Base-by-base conservation (phyloP, 345 rosid species). In the Clausena lansium region DNA sequence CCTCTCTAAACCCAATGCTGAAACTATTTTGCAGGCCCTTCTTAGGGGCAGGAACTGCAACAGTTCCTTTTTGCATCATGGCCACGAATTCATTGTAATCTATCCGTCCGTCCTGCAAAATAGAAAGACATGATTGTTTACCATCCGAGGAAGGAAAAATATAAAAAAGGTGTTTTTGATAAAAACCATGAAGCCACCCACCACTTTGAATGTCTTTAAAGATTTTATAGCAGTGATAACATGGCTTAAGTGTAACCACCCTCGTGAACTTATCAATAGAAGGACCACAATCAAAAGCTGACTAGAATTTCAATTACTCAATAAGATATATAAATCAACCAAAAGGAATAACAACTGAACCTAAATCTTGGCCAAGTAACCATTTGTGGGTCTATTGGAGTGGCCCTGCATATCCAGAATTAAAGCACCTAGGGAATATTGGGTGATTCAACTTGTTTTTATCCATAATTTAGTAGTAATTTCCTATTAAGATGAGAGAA, bases 61-160 rank as follows among this genome's bases (percentile, higher is more conserved):
- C 87, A 38, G 82, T 90, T 20, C 93, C 91, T 61, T 85, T 87
- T 81, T 89, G 94, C 97, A 93, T 93, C 97, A 93, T 93, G 4
- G 94, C 93, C 72, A 89, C 96, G 57, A 93, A 93, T 85, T 93
- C 96, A 30, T 86, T 90, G 87, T 91, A 93, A 78, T 93, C 97
- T 63, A 93, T 93, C 71, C 87, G 80, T 24, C 97, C 97, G 14
- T 93, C 96, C 96, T 93, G 92, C 76, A 81, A 78, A 66, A 38
- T 63, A 32, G 20, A 78, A 70, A 72, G 9, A 55, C 17, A 4
- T 7, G 5, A 54, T 64, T 47, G n/a, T 60, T 74, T 36, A 35
- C 9, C 27, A 8, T 39, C n/a, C 10, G 3, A 17, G 14, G 50
- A 41, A 41, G 15, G 14, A 41, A 41, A 32, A 62, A 30, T 47